Conservation (phyloP, 306 rosid species). For the Luffa acutangula region DNA sequence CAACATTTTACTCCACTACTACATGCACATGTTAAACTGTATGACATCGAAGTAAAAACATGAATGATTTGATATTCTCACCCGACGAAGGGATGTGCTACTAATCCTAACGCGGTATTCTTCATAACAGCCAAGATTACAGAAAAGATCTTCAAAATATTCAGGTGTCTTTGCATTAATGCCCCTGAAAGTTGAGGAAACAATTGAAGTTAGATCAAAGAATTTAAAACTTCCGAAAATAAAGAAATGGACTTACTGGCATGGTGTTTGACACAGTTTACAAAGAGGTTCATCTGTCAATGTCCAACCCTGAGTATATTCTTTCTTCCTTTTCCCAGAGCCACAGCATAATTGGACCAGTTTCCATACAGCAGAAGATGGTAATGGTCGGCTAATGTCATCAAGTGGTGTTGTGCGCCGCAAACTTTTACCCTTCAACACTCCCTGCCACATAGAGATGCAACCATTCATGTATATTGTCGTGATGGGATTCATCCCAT, state of each 20-base stretch:
- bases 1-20: background rate
- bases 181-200: constrained; percentile 50
- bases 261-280: constrained; percentile 78
- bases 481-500: background rate
- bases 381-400: constrained; percentile 77
- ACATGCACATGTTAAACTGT: background rate
- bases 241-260: constrained; percentile 49
- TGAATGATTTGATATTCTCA: constrained; percentile 7
- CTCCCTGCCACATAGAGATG: constrained; percentile 38
- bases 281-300: constrained; percentile 71
- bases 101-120: constrained; percentile 87
- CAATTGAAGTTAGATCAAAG: constrained; percentile 11
- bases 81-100: constrained; percentile 71
- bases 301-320: constrained; percentile 81
- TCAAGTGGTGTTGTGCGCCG: constrained; percentile 67
- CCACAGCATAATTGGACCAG: constrained; percentile 51
- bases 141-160: constrained; percentile 88
- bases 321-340: constrained; percentile 68
- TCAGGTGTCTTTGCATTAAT: constrained; percentile 67
- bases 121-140: constrained; percentile 76
- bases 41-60: background rate
- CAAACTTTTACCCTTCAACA: constrained; percentile 74
- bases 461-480: background rate
- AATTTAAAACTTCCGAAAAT: background rate
- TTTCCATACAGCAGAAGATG: constrained; percentile 75